Evolutionary conservation across 352 stramenopile genomes (phyloP).

Genomic region (Phytophthora lateralis): DNA sequence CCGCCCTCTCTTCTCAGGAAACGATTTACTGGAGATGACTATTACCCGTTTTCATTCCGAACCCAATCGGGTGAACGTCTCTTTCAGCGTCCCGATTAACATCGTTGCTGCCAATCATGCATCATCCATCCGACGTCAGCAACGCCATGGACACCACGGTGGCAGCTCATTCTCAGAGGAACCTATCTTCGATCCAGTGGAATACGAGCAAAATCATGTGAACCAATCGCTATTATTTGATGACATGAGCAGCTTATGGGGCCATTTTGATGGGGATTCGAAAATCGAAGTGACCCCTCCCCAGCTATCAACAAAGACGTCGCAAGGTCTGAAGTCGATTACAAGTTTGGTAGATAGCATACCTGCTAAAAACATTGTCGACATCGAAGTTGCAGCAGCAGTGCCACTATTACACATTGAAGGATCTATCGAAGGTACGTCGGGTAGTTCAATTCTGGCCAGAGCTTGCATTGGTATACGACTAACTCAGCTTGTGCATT

Average conservation of each 20-base stretch:
- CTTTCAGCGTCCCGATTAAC: constrained; percentile 14
- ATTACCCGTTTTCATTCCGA: constrained; percentile 13
- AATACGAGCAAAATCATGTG: not conserved
- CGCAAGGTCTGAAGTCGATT: no score
- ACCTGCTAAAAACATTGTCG: no score
- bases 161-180: not conserved
- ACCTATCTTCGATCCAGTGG: not conserved
- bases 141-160: not conserved
- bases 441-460: not conserved
- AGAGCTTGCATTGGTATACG: not conserved
- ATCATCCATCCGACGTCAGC: not conserved
- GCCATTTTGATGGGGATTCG: not conserved
- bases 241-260: constrained; percentile 1
- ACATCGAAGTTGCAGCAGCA: not conserved
- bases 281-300: no score
- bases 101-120: constrained; percentile 10
- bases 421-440: constrained; percentile 33
- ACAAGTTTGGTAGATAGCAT: no score
- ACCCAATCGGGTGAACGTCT: not conserved
- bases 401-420: constrained; percentile 16
- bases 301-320: no score
- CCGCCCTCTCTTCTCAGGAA: constrained; percentile 11
- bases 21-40: constrained; percentile 19
- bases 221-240: not conserved
- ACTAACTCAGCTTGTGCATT: not conserved